phyloP scores from a whole-genome alignment of 1,284 basidiomycete genomes.

The Sporisorium sorghi region DNA sequence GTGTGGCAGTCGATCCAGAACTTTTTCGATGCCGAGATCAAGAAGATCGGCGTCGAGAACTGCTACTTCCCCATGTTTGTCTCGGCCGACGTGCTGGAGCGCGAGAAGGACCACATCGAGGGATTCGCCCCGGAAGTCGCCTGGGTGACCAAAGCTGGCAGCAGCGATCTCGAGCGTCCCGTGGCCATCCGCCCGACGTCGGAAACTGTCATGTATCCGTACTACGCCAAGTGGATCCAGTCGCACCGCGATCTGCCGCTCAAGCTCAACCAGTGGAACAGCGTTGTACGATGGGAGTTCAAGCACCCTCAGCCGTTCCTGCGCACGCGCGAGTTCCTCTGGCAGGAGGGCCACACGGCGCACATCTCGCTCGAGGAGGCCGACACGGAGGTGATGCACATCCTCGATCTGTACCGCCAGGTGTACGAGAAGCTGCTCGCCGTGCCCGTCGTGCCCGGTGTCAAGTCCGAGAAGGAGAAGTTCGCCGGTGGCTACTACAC shows the following conservation, averaged over 20 bases:
- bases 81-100: constrained; percentile 88
- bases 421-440: constrained; percentile 98
- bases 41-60: constrained; percentile 94
- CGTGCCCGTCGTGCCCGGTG: constrained; percentile 93
- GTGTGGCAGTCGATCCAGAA: constrained; percentile 96
- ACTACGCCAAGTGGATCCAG: constrained; percentile 99
- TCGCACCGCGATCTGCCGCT: constrained; percentile 95
- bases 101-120: constrained; percentile 98
- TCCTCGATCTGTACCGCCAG: constrained; percentile 93
- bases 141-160: constrained; percentile 96
- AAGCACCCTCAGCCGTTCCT: constrained; percentile 99
- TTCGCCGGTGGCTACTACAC: constrained; percentile 98
- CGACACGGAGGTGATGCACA: constrained; percentile 88
- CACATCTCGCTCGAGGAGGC: constrained; percentile 89
- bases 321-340: constrained; percentile 97
- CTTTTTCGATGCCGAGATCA: constrained; percentile 75
- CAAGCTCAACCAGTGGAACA: constrained; percentile 99
- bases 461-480: constrained; percentile 99
- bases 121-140: constrained; percentile 99
- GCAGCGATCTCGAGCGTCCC: constrained; percentile 92
- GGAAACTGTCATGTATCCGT: constrained; percentile 96
- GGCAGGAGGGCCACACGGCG: constrained; percentile 99
- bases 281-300: constrained; percentile 99
- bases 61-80: constrained; percentile 99
- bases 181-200: constrained; percentile 98